These are phyloP conservation scores for Jimgerdemannia flammicorona DNA, from an alignment of 192 early-diverging fungal species.

Conservation along the genomic window DNA sequence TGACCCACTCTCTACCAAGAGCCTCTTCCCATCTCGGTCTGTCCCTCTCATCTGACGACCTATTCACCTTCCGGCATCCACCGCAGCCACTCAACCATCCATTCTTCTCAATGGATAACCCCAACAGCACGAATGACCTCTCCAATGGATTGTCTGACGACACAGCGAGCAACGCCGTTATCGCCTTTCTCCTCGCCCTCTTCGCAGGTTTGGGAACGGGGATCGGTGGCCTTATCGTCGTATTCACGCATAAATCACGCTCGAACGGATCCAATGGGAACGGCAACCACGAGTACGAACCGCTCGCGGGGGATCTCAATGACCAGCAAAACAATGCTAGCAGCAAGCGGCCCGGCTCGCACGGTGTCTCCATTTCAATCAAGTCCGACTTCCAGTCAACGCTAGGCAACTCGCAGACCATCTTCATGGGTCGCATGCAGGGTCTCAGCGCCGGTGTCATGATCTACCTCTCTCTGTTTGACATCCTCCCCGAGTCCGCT, in stretches of 20 bases:
- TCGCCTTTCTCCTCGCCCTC: neutral
- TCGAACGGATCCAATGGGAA: neutral
- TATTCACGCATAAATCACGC: neutral
- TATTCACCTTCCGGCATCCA: no score
- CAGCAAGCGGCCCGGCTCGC: neutral
- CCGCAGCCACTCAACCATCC: no score
- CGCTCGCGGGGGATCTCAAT: neutral
- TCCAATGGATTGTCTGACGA: neutral
- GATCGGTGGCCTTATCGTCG: neutral
- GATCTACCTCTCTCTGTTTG: slow-evolving; percentile 12
- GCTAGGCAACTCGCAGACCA: slow-evolving; percentile 5
- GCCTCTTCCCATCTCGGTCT: no score
- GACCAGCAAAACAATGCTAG: neutral
- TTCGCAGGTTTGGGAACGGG: neutral
- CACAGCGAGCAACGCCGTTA: neutral
- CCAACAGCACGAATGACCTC: neutral
- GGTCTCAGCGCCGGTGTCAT: slow-evolving; percentile 12
- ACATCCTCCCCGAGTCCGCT: slow-evolving; percentile 15
- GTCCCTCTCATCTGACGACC: no score
- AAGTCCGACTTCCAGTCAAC: neutral
- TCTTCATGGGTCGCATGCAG: slow-evolving; percentile 19
- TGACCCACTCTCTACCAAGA: no score
- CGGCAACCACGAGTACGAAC: neutral
- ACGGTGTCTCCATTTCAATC: slow-evolving; percentile 12
- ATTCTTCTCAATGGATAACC: neutral